Evolutionary conservation across 1,139 yeast species (phyloP), one percentile per base, ranked within the genome.

Genomic region (Yamadazyma buinensis): DNA sequence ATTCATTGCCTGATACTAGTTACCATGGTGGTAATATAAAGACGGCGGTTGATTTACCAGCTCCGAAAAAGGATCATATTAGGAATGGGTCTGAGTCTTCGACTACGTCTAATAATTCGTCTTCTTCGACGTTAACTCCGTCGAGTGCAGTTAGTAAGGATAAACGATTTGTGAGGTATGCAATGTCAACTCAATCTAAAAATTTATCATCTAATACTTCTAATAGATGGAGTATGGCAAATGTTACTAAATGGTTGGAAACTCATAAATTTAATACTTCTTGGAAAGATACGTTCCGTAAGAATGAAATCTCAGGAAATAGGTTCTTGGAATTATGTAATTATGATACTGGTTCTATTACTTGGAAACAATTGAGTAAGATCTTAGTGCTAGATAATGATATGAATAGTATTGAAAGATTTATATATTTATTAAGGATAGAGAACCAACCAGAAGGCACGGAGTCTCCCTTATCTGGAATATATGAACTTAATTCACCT

Each of bases 171-270:
- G 67, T 65, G 11, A 48, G 72, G 19, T 69, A 69, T 42, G 75
- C 72, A 19, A 68, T 69, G 72, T 61, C 58, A 32, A 61, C 68
- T 1, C 70, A 59, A 35, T 29, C 44, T 9, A 40, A 41, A 17
- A 42, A 56, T 1, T 43, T 55, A 3, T 39, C 42, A n/a, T 48
- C 46, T 11, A 49, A 45, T 29, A 37, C 55, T 3, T 48, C 60
- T 12, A 50, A 50, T 12, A 53, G 49, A 32, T 87, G 97, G 97
- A 76, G 83, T 5, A 64, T 76, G 46, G 75, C 72, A 12, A 67
- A 84, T 36, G 94, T 87, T 1, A 39, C 72, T 1, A 54, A 61
- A 30, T 88, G 95, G 95, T 65, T 88, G 20, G 81, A 75, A 12
- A 48, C 55, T 15, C 72, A 87, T 52, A 71, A 74, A 23, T 88